Conservation (phyloP, 305 asterid species). For the Petunia hybrid region DNA sequence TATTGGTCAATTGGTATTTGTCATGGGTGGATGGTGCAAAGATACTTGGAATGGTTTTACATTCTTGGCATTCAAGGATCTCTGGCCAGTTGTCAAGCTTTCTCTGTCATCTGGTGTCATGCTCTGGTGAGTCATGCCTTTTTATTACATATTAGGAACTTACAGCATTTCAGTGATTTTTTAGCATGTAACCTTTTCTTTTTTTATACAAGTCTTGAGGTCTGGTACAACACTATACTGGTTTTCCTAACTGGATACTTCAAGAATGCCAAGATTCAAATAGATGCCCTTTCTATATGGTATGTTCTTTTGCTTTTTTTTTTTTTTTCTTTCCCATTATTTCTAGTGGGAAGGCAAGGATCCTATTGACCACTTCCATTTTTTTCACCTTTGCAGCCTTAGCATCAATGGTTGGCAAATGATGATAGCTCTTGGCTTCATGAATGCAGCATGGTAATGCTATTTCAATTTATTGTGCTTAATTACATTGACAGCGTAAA, state of each 20-base stretch:
- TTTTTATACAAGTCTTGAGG: slow-evolving; percentile 52
- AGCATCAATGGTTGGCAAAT: slow-evolving; percentile 78
- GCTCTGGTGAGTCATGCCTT: slow-evolving; percentile 51
- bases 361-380: too few species aligned
- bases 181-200: background rate
- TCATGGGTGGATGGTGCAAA: slow-evolving; percentile 59
- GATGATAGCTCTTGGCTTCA: slow-evolving; percentile 76
- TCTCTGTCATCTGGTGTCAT: slow-evolving; percentile 76
- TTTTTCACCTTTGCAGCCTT: slow-evolving; percentile 49
- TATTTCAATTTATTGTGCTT: background rate
- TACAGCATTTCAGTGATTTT: background rate
- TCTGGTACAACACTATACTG: slow-evolving; percentile 74
- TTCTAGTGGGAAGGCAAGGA: background rate
- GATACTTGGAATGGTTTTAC: slow-evolving; percentile 78
- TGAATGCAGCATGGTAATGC: slow-evolving; percentile 66
- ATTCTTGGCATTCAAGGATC: slow-evolving; percentile 61
- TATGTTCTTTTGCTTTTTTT: slow-evolving; percentile 30
- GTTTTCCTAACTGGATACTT: slow-evolving; percentile 66
- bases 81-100: slow-evolving; percentile 64
- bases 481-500: too few species aligned
- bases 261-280: slow-evolving; percentile 61
- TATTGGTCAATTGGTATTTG: slow-evolving; percentile 57
- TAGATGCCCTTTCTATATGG: slow-evolving; percentile 80
- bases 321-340: background rate
- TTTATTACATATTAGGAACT: background rate